These are phyloP conservation scores for Fremontodendron californicum DNA, from an alignment of 345 rosid species.

Conservation along the genomic window DNA sequence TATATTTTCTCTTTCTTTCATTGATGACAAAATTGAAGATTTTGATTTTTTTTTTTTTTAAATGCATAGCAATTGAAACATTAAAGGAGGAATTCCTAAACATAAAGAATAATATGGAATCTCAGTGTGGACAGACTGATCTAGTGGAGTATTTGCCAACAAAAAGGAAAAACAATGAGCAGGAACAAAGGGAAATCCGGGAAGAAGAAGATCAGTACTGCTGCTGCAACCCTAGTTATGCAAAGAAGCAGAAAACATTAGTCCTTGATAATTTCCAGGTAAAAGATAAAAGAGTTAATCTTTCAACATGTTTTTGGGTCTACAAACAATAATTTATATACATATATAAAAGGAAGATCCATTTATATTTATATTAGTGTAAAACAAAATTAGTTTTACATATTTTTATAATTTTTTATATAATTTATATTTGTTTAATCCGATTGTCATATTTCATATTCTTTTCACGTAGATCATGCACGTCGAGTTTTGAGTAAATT, in stretches of 20 bases:
- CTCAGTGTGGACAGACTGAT: neutral
- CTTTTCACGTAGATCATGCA: too few relatives aligned
- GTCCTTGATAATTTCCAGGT: neutral
- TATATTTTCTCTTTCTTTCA: neutral
- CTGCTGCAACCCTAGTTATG: neutral
- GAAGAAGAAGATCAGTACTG: neutral
- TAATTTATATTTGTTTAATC: too few relatives aligned
- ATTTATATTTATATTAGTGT: too few relatives aligned
- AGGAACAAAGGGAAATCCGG: neutral
- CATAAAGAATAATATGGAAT: constrained; percentile 6
- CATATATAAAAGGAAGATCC: too few relatives aligned
- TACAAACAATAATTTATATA: neutral
- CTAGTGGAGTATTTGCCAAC: constrained; percentile 9
- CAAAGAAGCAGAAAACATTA: neutral
- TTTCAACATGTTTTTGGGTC: neutral
- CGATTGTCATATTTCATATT: too few relatives aligned
- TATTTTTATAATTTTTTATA: too few relatives aligned
- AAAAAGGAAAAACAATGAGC: constrained; percentile 12
- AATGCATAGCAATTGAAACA: constrained; percentile 19
- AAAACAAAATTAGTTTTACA: too few relatives aligned
- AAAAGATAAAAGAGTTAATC: neutral
- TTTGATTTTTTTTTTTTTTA: neutral
- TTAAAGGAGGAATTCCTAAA: constrained; percentile 17
- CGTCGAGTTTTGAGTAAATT: too few relatives aligned
- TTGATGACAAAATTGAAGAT: neutral